Evolutionary conservation across 345 rosid species (phyloP), one percentile per base, ranked within the genome.

Genomic region (Limnanthes douglasii): DNA sequence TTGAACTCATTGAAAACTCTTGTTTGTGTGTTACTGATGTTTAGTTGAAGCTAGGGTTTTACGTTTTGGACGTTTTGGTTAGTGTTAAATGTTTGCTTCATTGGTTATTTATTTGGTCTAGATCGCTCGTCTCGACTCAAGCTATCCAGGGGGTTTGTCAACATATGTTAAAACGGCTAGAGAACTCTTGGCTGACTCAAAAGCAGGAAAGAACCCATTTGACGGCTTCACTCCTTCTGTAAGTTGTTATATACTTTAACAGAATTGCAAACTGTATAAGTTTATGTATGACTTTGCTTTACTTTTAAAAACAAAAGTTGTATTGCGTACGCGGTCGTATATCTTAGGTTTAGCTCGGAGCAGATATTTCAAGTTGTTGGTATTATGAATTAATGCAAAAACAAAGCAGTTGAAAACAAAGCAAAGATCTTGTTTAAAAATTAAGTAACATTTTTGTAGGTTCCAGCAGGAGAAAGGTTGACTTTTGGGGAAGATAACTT

Each of bases 141-240:
- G 78, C 62, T 90, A 84, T 62, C 98, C 94, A 3, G 95, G 94
- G 9, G 95, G 98, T 21, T 64, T 90, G 60, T 61, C 63, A 33
- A 56, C 77, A 0, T 84, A 90, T 42, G 62, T 84, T 45, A 68
- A 66, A 39, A 72, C 66, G 5, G 98, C 94, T 0, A 64, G 74
- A 48, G 75, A 70, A 70, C 94, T 90, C 15, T 71, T 90, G 16
- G 94, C 82, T 0, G 94, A 84, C 46, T 90, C 95, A 0, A 84
- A 72, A 70, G 53, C 59, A 20, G 98, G 98, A 45, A 79, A 80
- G 57, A 90, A 79, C 32, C 98, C 98, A 23, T 90, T 67, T 57
- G 98, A 84, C 57, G 98, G 98, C 31, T 90, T 84, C 60, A 64
- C 72, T 36, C 98, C 98, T 35, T 84, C 95, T 12, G 98, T 90